Base-by-base conservation (phyloP, 1,284 basidiomycete genomes). In the Pseudozyma hubeiensis region DNA sequence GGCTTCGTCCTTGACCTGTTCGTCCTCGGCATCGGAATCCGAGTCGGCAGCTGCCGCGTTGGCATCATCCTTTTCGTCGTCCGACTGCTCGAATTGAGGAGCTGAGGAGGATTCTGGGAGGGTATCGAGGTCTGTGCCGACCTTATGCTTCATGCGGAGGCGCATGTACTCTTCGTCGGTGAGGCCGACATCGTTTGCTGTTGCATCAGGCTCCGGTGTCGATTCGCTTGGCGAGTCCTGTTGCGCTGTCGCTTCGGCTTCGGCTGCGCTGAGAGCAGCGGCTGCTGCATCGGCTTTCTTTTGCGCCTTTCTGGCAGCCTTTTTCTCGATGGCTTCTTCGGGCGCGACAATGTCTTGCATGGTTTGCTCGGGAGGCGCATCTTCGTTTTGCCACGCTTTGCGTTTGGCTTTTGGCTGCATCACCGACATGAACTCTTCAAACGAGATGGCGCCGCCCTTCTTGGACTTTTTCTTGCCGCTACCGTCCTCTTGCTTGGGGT, bases 131-230 rank as follows among this genome's bases (percentile, higher is more conserved):
- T 70, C 78, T 19, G 67, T 78, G 34, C 77, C 79, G 19, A 85
- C 55, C 30, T 55, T 77, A 45, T 85, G 78, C 62, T 79, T 84
- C 85, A 85, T 86, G 7, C 85, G 68, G 31, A 80, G 77, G 2
- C 81, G 81, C 65, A 86, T 74, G 74, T 86, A 86, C 46, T 86
- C 84, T 39, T 81, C 73, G 51, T 86, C 85, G 17, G 81, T 79
- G 9, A 83, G 58, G 5, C 68, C 76, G 35, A 80, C 77, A 46
- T 83, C 75, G 45, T 75, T 63, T n/a, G 76, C 75, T 10, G 66
- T 64, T 11, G 61, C 65, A 33, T 81, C 81, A 4, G 55, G 61
- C 34, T 72, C 75, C 10, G 78, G 62, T n/a, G 66, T 67, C 10
- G 56, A 43, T 10, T 72, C 64, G 5, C 50, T 51, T 40, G 60